Base-by-base conservation (phyloP, 257 asterid genomes). In the Plectranthus barbatus region DNA sequence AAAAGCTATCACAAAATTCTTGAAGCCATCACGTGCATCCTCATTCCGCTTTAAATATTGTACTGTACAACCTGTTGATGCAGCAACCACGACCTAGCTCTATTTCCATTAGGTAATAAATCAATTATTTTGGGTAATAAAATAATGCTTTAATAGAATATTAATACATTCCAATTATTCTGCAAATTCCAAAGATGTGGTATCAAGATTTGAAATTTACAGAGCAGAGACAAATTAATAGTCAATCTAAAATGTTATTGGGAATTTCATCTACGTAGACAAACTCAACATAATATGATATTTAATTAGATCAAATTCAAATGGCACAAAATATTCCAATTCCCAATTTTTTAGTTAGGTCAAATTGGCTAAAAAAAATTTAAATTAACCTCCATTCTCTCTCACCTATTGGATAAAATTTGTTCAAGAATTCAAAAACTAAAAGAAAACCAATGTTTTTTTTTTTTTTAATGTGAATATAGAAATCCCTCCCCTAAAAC, bases 1-100 rank as follows among this genome's bases (percentile, higher is more conserved):
- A n/a, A 60, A 39, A 14, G 56, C 56, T 9, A 55, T 47, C 14
- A 58, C 24, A n/a, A 56, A 37, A 40, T 19, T 48, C 15, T 58
- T 44, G 26, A 69, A 60, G 50, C 44, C 39, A 64, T 77, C 79
- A 77, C 82, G 66, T 69, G 82, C 66, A 70, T 70, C 76, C 20
- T 56, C 66, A 29, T 23, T 55, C 60, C 1, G 65, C 40, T 72
- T 69, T 60, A 54, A 77, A 46, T 64, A 14, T 48, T 52, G 64
- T 46, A 75, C 47, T 13, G 57, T 67, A 37, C 75, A 29, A 59
- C 60, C 62, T 48, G 41, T 23, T 69, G 20, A 69, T 37, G 71
- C 54, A 69, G 36, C 37, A 51, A 24, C 49, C 6, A n/a, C n/a
- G n/a, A 33, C 66, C 74, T 47, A 64, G 62, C 59, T 57, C 23